Evolutionary conservation across 2,329 filamentous ascomycete species (phyloP).

Genomic region (Aspergillus sp.): DNA sequence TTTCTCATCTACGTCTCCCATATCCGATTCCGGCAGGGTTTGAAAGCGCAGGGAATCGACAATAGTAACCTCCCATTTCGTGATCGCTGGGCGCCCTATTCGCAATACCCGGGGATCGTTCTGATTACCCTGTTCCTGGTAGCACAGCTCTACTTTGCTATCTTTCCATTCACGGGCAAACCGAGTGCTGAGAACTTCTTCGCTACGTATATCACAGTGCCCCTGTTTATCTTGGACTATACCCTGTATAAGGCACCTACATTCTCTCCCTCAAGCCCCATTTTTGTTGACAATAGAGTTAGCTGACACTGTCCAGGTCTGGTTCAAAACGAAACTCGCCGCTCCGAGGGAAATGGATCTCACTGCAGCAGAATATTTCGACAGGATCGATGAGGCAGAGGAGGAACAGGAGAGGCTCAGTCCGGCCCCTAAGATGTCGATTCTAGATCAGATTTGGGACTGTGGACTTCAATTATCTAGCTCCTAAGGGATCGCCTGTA

Average conservation of each 20-base stretch:
- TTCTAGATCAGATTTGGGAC: background rate
- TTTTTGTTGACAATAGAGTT: too few species aligned
- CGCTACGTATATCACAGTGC: conserved; percentile 31
- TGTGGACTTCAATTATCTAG: background rate
- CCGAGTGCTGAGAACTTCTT: conserved; percentile 33
- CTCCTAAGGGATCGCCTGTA: too few species aligned
- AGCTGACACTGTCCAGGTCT: background rate
- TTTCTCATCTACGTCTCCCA: conserved; percentile 27
- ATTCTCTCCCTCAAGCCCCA: too few species aligned
- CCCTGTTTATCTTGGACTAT: conserved; percentile 32
- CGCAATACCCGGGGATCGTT: conserved; percentile 24
- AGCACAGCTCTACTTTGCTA: conserved; percentile 33
- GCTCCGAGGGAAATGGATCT: background rate
- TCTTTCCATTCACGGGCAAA: conserved; percentile 30
- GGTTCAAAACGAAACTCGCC: background rate
- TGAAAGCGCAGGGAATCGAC: conserved; percentile 29
- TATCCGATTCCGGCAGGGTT: conserved; percentile 28
- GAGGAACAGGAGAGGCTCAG: background rate
- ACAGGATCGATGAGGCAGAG: background rate
- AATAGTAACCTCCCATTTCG: conserved; percentile 26
- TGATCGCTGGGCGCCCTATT: conserved; percentile 25
- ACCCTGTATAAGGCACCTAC: conserved; percentile 23
- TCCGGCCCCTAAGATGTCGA: background rate
- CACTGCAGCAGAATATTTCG: background rate
- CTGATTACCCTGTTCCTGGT: conserved; percentile 29